These are phyloP conservation scores for Pestalotiopsis sp. DNA, from an alignment of 2,329 filamentous ascomycete genomes.

Conservation along the genomic window DNA sequence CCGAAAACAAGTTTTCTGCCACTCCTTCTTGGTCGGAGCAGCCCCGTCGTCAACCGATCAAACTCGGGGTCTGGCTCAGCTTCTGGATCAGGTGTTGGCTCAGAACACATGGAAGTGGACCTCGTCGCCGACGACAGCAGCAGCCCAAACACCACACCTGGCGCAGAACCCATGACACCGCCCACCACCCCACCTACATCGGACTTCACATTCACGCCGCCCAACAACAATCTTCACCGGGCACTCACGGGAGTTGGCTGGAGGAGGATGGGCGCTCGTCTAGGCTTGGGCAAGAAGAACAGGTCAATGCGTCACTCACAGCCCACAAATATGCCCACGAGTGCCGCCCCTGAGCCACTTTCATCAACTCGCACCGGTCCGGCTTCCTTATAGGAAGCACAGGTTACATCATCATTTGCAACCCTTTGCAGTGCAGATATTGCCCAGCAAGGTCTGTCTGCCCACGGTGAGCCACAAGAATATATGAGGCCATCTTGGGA, in stretches of 20 bases:
- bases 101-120: slow-evolving; percentile 49
- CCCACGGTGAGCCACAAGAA: slow-evolving; percentile 21
- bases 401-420: slow-evolving; percentile 56
- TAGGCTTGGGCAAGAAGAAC: slow-evolving; percentile 59
- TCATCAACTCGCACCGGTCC: slow-evolving; percentile 41
- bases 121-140: slow-evolving; percentile 67
- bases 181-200: slow-evolving; percentile 71
- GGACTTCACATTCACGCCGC: slow-evolving; percentile 55
- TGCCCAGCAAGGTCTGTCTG: not conserved
- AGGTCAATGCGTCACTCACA: slow-evolving; percentile 47
- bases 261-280: slow-evolving; percentile 66
- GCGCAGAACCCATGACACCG: slow-evolving; percentile 70
- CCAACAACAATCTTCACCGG: slow-evolving; percentile 56
- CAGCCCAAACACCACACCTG: slow-evolving; percentile 58
- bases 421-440: slow-evolving; percentile 32
- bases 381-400: slow-evolving; percentile 56
- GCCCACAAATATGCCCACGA: slow-evolving; percentile 45
- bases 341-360: slow-evolving; percentile 34
- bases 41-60: slow-evolving; percentile 41
- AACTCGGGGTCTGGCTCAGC: slow-evolving; percentile 29
- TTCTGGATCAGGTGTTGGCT: slow-evolving; percentile 36
- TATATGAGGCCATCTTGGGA: slow-evolving; percentile 36
- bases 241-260: slow-evolving; percentile 61
- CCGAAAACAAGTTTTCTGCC: slow-evolving; percentile 47
- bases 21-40: slow-evolving; percentile 41